phyloP scores from a whole-genome alignment of 2,329 filamentous ascomycete genomes.

The Alternaria solani region DNA sequence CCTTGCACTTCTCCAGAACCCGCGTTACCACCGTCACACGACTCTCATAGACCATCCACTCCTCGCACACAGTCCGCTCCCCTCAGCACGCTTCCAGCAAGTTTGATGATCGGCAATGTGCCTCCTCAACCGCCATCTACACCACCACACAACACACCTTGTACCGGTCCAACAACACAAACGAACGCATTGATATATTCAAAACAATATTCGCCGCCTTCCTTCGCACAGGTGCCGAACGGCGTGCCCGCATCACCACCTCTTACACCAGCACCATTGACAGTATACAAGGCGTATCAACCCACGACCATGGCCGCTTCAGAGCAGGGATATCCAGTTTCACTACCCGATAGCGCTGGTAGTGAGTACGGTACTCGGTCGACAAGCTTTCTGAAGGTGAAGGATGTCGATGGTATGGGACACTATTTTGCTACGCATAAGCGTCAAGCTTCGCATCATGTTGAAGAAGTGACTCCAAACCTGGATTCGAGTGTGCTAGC shows the following conservation, averaged over 20 bases:
- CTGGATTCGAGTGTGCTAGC: slow-evolving; percentile 32
- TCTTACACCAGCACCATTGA: slow-evolving; percentile 9
- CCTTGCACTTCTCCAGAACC: not conserved
- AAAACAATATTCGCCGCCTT: slow-evolving; percentile 20
- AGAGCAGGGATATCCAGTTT: not conserved
- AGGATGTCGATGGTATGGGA: slow-evolving; percentile 10
- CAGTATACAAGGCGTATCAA: slow-evolving; percentile 35
- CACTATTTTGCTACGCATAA: slow-evolving; percentile 21
- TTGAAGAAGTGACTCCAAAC: not conserved
- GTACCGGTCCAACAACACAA: not conserved
- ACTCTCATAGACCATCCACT: not conserved
- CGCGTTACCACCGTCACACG: not conserved
- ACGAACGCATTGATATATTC: slow-evolving; percentile 21
- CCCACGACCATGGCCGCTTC: slow-evolving; percentile 10
- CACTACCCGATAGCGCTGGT: not conserved
- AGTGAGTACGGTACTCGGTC: not conserved
- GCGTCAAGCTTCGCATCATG: slow-evolving; percentile 18
- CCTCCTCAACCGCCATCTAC: not conserved
- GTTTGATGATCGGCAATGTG: slow-evolving; percentile 28
- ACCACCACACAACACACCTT: not conserved
- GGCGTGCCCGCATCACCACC: slow-evolving; percentile 11
- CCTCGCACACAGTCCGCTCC: not conserved
- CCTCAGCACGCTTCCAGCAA: slow-evolving; percentile 22
- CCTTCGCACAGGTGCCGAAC: slow-evolving; percentile 4
- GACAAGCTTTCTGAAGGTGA: not conserved